A percentile compares a stretch with the other conserved stretches of the same genome.
Evolutionary conservation across 1,284 basidiomycete genomes (phyloP).

Genomic region (Meripilus lineatus): DNA sequence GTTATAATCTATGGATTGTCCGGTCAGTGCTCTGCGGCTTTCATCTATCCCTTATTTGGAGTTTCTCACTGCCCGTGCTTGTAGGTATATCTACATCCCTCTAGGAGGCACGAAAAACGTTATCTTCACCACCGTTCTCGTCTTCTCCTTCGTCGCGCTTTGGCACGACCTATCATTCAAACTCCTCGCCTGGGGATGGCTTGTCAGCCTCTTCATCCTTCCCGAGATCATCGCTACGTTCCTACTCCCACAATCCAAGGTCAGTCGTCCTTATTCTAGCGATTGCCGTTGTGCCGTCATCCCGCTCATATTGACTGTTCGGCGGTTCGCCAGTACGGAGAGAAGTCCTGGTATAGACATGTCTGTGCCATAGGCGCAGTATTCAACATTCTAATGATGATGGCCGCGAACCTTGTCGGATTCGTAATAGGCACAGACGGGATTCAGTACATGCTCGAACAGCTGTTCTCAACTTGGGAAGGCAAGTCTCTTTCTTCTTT

Average conservation of each 20-base stretch:
- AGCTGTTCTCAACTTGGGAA: slow-evolving; percentile 61
- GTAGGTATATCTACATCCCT: slow-evolving; percentile 92
- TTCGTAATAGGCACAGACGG: slow-evolving; percentile 93
- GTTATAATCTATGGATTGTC: slow-evolving; percentile 95
- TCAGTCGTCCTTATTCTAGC: slow-evolving; percentile 41
- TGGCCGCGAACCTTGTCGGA: slow-evolving; percentile 91
- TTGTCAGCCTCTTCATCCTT: slow-evolving; percentile 85
- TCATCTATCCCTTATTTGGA: slow-evolving; percentile 6
- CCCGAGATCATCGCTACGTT: slow-evolving; percentile 75
- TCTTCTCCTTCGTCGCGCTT: slow-evolving; percentile 98
- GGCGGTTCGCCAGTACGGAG: slow-evolving; percentile 52
- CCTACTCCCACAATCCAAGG: slow-evolving; percentile 60
- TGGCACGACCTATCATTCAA: slow-evolving; percentile 95
- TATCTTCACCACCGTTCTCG: slow-evolving; percentile 67
- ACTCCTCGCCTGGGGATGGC: slow-evolving; percentile 96
- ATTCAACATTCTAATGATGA: slow-evolving; percentile 87
- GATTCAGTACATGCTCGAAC: slow-evolving; percentile 60
- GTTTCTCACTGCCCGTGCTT: background rate
- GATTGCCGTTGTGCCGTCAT: background rate
- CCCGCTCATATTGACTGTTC: background rate
- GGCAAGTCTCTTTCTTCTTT: slow-evolving; percentile 39
- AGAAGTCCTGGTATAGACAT: slow-evolving; percentile 80
- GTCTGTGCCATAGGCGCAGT: slow-evolving; percentile 82
- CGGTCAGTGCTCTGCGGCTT: too few species aligned
- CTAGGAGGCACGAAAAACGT: slow-evolving; percentile 76